Base-by-base conservation (phyloP, 345 rosid genomes). In the Citrus sp. region DNA sequence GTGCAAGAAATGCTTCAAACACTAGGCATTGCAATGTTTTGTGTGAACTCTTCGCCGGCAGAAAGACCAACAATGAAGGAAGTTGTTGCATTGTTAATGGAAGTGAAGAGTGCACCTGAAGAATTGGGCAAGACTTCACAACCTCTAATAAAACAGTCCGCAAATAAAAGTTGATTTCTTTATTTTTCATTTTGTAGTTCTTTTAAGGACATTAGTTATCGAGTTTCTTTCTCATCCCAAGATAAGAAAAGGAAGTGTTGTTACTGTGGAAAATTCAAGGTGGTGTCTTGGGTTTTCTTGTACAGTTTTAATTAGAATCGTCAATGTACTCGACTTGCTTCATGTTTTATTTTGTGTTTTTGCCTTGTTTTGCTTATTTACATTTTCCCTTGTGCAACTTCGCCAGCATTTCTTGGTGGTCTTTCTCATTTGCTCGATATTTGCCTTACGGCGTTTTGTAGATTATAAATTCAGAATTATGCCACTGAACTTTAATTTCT, bases 1-100 rank as follows among this genome's bases (percentile, higher is more conserved):
- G 94, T 95, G 77, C 97, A 95, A 62, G 97, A 95, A 79, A 93
- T 95, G 99, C 97, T 93, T 80, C 98, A 95, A 78, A 92, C 98
- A 30, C 85, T 93, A 0, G 98, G 98, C 16, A 92, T 95, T 13
- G 98, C 99, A 1, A 93, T 95, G 96, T 92, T 95, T 82, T 95
- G 99, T 59, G 99, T 95, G 78, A 93, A 95, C 78, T 88, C 95
- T 7, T 92, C 93, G 0, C 99, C 98, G 0, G 87, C 84, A 3
- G 98, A 95, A 69, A 78, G 99, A 67, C 99, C 99, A 0, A 85
- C 94, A 35, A 95, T 95, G 99, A 95, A 95, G 86, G 98, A 95
- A 84, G 99, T 95, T 67, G 94, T 95, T 73, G 93, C 99, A 13
- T 46, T 95, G 86, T 82, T 95, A 59, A 88, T 82, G 92, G 98